Percentiles rank a stretch among this genome's conserved stretches.
Conservation (phyloP, 108 stramenopile species). For the Seminavis robusta region DNA sequence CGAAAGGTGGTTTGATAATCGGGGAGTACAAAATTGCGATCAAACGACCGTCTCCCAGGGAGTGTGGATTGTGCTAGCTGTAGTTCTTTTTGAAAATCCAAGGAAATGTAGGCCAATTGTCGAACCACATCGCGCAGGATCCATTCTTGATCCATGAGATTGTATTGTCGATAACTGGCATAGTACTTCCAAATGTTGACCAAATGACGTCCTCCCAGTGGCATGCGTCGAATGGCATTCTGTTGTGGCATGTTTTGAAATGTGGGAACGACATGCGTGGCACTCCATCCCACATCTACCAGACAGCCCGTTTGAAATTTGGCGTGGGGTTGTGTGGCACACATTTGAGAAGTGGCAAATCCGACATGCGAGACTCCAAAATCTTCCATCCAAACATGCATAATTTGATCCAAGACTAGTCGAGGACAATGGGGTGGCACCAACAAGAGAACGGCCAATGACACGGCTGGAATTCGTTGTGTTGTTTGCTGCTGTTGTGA, state of each 20-base stretch:
- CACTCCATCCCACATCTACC: constrained; percentile 90
- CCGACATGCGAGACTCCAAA: constrained; percentile 49
- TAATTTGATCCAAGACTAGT: constrained; percentile 39
- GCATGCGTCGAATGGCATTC: constrained; percentile 62
- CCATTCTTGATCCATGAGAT: constrained; percentile 95
- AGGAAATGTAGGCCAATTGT: constrained; percentile 56
- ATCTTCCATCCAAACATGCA: constrained; percentile 51
- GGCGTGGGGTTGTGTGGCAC: constrained; percentile 4
- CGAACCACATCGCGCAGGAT: constrained; percentile 81
- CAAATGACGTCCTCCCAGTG: constrained; percentile 90
- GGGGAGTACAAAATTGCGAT: constrained; percentile 88
- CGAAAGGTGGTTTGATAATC: constrained; percentile 77
- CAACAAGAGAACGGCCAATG: constrained; percentile 35
- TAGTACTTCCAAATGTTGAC: constrained; percentile 90
- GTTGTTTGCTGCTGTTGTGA: not conserved
- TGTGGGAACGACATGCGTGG: constrained; percentile 84
- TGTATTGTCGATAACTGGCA: constrained; percentile 92
- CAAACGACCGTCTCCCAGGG: constrained; percentile 55
- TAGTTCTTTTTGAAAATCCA: constrained; percentile 74
- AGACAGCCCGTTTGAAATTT: constrained; percentile 62
- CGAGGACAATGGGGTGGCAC: constrained; percentile 45
- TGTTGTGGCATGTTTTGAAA: constrained; percentile 12
- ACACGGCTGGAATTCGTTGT: constrained; percentile 25
- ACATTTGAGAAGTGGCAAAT: constrained; percentile 25
- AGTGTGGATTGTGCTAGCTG: constrained; percentile 40